Base-by-base conservation (phyloP, 192 early-diverging fungal genomes). In the Mortierella claussenii region DNA sequence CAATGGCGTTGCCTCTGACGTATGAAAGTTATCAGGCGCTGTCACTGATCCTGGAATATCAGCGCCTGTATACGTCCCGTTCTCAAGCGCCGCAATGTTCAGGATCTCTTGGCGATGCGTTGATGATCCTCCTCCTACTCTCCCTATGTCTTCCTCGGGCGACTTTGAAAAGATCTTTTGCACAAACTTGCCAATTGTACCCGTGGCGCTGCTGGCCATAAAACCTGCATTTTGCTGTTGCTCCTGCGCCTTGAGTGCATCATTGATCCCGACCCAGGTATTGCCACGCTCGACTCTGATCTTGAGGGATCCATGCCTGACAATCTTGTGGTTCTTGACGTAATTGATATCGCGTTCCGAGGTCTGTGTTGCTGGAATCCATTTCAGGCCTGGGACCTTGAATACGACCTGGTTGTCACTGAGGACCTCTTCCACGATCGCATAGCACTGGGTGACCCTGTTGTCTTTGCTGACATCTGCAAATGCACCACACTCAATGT, bases 241-340 rank as follows among this genome's bases (percentile, higher is more conserved):
- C 33, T 44, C 37, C 45, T 80, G 55, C 34, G 31, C 48, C 31
- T 61, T 68, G 28, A 69, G 32, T 23, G 71, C 54, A 36, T 78
- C 52, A 26, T 78, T 57, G 59, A 68, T 60, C 5, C 73, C 73
- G 46, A 67, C 53, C 63, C 56, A 67, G 24, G 80, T 81, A 54
- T 71, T 81, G 21, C 74, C 80, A 18, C 80, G 68, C 36, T 81
- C 73, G 30, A 81, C 80, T 23, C 80, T 56, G 46, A 81, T 73
- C 36, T 68, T 61, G 15, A 81, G 58, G n/a, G 62, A 71, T 17
- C 73, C 80, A 49, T 67, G 56, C 8, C 43, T 51, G 5, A 81
- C 80, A 60, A 81, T 63, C 45, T 71, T 76, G 63, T 56, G 67
- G 9, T 62, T 68, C 34, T 81, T 78, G 50, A 75, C 68, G 34